A percentile compares a stretch with the other conserved stretches of the same genome.
These are phyloP conservation scores for Plasmodium gallinaceum DNA, from an alignment of 169 alveolate genomes.

Conservation along the genomic window DNA sequence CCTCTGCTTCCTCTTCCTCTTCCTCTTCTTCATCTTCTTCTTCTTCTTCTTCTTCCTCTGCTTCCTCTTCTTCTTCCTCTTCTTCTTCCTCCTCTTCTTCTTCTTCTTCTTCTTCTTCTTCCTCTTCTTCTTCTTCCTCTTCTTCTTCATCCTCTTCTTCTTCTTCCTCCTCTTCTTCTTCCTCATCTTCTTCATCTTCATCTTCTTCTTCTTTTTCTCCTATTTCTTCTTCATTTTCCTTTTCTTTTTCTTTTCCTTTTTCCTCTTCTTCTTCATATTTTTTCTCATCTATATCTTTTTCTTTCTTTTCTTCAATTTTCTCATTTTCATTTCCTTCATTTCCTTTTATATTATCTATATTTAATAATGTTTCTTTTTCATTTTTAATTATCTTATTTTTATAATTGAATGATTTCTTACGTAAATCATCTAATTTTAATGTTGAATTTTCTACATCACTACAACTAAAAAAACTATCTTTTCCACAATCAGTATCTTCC, in stretches of 20 bases:
- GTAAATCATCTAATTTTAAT: slow-evolving; percentile 13
- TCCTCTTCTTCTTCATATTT: background rate
- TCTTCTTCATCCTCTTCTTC: background rate
- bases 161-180: no score
- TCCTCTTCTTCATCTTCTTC: slow-evolving; percentile 6
- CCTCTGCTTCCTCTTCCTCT: background rate
- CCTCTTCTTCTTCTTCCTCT: background rate
- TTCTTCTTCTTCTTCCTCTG: background rate
- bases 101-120: background rate
- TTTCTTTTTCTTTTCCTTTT: background rate
- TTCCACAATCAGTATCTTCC: slow-evolving; percentile 57
- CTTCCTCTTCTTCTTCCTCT: slow-evolving; percentile 14
- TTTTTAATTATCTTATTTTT: slow-evolving; percentile 4
- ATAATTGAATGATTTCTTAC: slow-evolving; percentile 6
- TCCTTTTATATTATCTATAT: background rate
- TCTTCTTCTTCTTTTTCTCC: background rate
- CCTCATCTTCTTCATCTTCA: no score
- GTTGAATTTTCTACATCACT: slow-evolving; percentile 52
- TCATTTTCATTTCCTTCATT: background rate
- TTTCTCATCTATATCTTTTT: background rate
- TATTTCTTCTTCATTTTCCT: background rate
- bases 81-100: background rate
- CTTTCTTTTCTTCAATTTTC: background rate
- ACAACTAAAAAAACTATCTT: slow-evolving; percentile 66
- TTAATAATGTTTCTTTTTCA: background rate